Evolutionary conservation across 768 basidiomycete genomes (phyloP).

Genomic region (Podaxis sp.): DNA sequence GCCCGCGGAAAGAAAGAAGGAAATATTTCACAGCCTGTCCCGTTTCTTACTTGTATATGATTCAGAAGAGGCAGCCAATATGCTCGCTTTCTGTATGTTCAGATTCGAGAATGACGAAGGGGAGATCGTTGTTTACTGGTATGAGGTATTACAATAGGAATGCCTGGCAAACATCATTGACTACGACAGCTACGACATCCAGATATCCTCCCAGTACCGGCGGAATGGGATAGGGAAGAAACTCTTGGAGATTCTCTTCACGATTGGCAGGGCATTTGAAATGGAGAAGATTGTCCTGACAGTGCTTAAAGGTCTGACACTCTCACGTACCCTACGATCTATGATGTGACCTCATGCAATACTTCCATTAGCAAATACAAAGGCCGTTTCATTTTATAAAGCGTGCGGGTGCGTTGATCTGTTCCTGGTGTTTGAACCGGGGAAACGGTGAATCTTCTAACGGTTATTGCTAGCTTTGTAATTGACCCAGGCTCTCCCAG

Average conservation of each 20-base stretch:
- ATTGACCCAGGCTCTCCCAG: constrained; percentile 55
- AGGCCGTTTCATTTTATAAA: constrained; percentile 48
- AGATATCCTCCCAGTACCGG: constrained; percentile 46
- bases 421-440: not conserved
- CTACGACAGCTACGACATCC: constrained; percentile 70
- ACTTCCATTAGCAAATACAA: constrained; percentile 21
- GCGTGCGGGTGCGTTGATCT: constrained; percentile 45
- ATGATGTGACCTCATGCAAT: not conserved
- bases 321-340: not conserved
- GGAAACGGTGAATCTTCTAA: not conserved
- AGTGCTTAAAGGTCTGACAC: constrained; percentile 62
- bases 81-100: constrained; percentile 56
- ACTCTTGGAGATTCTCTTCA: constrained; percentile 48
- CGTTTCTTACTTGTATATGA: constrained; percentile 55
- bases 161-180: not conserved
- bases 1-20: constrained; percentile 50
- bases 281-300: constrained; percentile 80
- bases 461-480: constrained; percentile 41
- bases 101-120: constrained; percentile 72
- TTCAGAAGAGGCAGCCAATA: not conserved
- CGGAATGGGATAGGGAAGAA: constrained; percentile 59
- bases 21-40: constrained; percentile 59
- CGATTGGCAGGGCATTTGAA: constrained; percentile 47
- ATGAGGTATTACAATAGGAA: constrained; percentile 14
- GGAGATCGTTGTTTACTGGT: constrained; percentile 73